Base-by-base conservation (phyloP, 1,284 basidiomycete species). In the Phaffia rhodozyma region DNA sequence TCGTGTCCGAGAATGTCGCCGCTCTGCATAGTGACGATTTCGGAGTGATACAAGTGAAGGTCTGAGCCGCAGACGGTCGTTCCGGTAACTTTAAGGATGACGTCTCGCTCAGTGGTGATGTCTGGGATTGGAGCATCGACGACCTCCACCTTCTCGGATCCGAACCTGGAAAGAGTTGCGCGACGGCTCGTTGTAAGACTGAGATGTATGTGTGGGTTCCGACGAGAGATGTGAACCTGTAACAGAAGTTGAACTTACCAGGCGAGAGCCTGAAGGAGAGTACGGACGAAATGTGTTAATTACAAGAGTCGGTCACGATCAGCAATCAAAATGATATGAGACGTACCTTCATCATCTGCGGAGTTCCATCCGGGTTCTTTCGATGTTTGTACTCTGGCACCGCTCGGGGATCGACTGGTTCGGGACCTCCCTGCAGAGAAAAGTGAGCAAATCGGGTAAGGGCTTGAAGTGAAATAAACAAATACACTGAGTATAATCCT, bases 1-100 rank as follows among this genome's bases (percentile, higher is more conserved):
- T 85, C 86, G 71, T 89, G 86, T 0, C 86, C 86, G 0, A 89
- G 75, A 59, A 89, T 86, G 72, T 89, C 86, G 6, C 85, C 86
- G 68, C 83, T 81, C 72, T 86, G 79, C 51, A 87, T 71, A 5
- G 81, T 75, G 68, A 84, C 70, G 61, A 87, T 84, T 52, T 71
- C 70, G n/a, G 57, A 59, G 20, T 62, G 61, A 25, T 62, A 57
- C 13, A 62, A n/a, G 27, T 61, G 60, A 9, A 61, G 60, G 43
- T 61, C 60, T 34, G 60, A 62, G 30, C 64, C 64, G 47, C 64
- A 66, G 27, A 66, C 51, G 55, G 64, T 66, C 3, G 51, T 55
- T n/a, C 64, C 64, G 11, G 86, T 87, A 4, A 86, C 81, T 72
- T 81, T 80, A 49, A 87, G 69, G 61, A 87, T 80, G 53, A 85